Evolutionary conservation across 2,329 filamentous ascomycete genomes (phyloP).

Genomic region (Davidsoniella virescens): DNA sequence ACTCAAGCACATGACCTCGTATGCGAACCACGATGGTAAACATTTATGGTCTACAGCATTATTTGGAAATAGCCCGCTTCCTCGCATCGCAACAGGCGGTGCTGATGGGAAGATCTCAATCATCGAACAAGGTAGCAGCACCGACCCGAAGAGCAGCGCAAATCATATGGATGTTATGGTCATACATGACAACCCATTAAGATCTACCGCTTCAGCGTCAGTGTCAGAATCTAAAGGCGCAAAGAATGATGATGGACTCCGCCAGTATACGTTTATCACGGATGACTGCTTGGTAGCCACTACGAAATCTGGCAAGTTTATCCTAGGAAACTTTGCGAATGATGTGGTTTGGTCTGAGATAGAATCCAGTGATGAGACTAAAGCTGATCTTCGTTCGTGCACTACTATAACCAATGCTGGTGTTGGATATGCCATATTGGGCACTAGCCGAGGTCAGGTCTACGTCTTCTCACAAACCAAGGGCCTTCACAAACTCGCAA

Average conservation of each 20-base stretch:
- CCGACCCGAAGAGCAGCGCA: neutral
- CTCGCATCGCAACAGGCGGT: slow-evolving; percentile 57
- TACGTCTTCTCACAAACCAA: slow-evolving; percentile 26
- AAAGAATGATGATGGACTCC: slow-evolving; percentile 27
- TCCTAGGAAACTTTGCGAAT: slow-evolving; percentile 27
- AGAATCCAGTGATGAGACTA: slow-evolving; percentile 19
- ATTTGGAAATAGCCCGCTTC: slow-evolving; percentile 17
- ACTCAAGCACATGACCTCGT: slow-evolving; percentile 37
- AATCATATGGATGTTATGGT: slow-evolving; percentile 12
- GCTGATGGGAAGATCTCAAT: slow-evolving; percentile 56
- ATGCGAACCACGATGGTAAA: slow-evolving; percentile 63
- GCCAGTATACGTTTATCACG: slow-evolving; percentile 47
- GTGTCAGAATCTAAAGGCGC: neutral
- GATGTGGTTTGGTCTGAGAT: slow-evolving; percentile 28
- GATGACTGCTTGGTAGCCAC: slow-evolving; percentile 35
- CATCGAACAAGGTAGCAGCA: slow-evolving; percentile 19
- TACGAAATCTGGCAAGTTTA: slow-evolving; percentile 43
- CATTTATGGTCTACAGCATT: slow-evolving; percentile 69
- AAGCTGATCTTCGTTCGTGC: slow-evolving; percentile 28
- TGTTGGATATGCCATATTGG: slow-evolving; percentile 28
- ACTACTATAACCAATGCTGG: slow-evolving; percentile 29
- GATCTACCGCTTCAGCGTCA: neutral
- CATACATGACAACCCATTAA: slow-evolving; percentile 1
- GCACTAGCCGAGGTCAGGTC: slow-evolving; percentile 31
- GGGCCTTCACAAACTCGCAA: slow-evolving; percentile 22